Evolutionary conservation across 768 basidiomycete species (phyloP).

Genomic region (Paxillus ammoniavirescens): DNA sequence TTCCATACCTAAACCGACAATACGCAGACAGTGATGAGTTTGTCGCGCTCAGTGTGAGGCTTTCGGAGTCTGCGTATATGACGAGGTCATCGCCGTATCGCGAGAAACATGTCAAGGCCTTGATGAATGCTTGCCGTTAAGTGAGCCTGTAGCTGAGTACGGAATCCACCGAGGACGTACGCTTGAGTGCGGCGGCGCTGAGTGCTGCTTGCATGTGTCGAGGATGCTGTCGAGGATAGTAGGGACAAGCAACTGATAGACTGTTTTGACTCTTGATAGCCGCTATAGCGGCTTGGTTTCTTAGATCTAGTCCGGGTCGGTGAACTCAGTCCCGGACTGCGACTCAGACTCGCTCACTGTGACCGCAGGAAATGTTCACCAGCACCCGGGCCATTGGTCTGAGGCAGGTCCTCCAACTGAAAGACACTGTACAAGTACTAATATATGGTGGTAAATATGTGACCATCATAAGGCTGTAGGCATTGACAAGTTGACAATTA

Average conservation of each 20-base stretch:
- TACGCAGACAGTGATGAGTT: conserved; percentile 84
- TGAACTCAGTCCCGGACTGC: no score
- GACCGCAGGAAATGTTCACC: no score
- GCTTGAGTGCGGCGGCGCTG: conserved; percentile 53
- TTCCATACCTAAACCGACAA: conserved; percentile 70
- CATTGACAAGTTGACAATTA: background rate
- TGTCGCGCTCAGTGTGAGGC: conserved; percentile 65
- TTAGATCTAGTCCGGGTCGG: no score
- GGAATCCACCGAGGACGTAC: conserved; percentile 25
- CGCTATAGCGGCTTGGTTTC: no score
- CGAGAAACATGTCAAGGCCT: conserved; percentile 72
- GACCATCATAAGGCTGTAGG: no score
- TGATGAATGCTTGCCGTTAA: conserved; percentile 60
- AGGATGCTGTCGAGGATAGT: conserved; percentile 2
- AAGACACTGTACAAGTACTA: no score
- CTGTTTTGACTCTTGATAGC: no score
- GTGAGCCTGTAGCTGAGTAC: conserved; percentile 21
- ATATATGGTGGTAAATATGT: no score
- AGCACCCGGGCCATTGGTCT: background rate
- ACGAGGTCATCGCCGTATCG: conserved; percentile 81
- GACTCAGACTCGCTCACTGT: no score
- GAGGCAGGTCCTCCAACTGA: background rate
- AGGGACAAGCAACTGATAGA: background rate
- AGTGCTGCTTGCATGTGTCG: conserved; percentile 69
- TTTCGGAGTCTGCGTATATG: conserved; percentile 60